phyloP scores from a whole-genome alignment of 352 stramenopile species.

The Phytophthora pluvialis region DNA sequence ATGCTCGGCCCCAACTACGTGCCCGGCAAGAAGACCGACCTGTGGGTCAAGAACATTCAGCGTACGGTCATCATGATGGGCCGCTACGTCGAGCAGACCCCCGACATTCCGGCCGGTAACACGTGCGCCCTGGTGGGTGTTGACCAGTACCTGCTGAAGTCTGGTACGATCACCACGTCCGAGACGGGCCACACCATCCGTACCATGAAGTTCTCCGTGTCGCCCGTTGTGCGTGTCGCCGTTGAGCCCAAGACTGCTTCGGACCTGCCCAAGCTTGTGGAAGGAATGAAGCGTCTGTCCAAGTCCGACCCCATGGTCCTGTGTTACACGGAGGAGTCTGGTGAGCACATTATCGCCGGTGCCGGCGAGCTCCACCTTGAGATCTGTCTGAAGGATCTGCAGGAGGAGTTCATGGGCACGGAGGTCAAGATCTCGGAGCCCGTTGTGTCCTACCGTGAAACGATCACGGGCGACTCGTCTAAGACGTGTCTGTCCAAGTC shows the following conservation, averaged over 20 bases:
- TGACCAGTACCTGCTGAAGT: constrained; percentile 99
- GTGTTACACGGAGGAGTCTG: constrained; percentile 99
- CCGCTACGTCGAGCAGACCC: constrained; percentile 97
- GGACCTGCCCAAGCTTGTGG: constrained; percentile 99
- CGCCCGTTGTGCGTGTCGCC: constrained; percentile 98
- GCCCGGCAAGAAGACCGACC: constrained; percentile 99
- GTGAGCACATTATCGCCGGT: constrained; percentile 99
- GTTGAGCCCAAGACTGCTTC: constrained; percentile 99
- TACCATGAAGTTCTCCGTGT: constrained; percentile 99
- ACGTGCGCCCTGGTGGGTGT: constrained; percentile 99
- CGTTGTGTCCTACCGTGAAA: constrained; percentile 99
- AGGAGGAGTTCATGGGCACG: constrained; percentile 99
- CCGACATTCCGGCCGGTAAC: constrained; percentile 99
- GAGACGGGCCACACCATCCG: constrained; percentile 98
- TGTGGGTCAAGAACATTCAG: constrained; percentile 99
- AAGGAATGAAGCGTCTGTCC: constrained; percentile 99
- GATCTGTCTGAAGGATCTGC: constrained; percentile 99
- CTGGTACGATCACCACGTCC: constrained; percentile 98
- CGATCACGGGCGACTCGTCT: constrained; percentile 94
- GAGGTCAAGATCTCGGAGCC: constrained; percentile 99
- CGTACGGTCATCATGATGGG: constrained; percentile 99
- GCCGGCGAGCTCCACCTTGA: constrained; percentile 99
- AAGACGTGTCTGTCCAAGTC: constrained; percentile 99
- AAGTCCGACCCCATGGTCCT: constrained; percentile 99
- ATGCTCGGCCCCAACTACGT: constrained; percentile 99